Evolutionary conservation across 2,329 filamentous ascomycete genomes (phyloP).

Genomic region (Cercospora sesami): DNA sequence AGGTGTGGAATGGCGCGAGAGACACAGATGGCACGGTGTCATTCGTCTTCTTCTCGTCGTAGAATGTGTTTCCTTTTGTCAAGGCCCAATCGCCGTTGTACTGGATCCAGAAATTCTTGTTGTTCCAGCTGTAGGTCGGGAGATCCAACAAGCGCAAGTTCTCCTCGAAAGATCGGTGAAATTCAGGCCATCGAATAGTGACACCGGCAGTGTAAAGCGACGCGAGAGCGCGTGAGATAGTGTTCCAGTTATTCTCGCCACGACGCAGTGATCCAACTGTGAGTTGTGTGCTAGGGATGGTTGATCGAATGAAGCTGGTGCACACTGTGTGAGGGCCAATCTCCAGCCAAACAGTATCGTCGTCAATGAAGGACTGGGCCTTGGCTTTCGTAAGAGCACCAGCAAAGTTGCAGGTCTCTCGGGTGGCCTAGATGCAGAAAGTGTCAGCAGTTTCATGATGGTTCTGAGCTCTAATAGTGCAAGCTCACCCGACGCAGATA

Average conservation of each 20-base stretch:
- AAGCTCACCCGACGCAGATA: background rate
- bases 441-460: background rate
- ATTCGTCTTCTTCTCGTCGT: slow-evolving; percentile 9
- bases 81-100: slow-evolving; percentile 41
- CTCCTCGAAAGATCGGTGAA: slow-evolving; percentile 49
- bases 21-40: background rate
- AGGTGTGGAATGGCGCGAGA: slow-evolving; percentile 31
- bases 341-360: slow-evolving; percentile 45
- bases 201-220: slow-evolving; percentile 57
- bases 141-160: slow-evolving; percentile 51
- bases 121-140: slow-evolving; percentile 45
- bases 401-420: slow-evolving; percentile 46
- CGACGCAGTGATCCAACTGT: slow-evolving; percentile 19
- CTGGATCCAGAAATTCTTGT: slow-evolving; percentile 42
- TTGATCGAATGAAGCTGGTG: slow-evolving; percentile 18
- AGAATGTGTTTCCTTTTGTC: slow-evolving; percentile 22
- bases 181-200: slow-evolving; percentile 62
- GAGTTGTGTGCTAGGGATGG: slow-evolving; percentile 34
- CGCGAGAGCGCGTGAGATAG: slow-evolving; percentile 50
- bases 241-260: slow-evolving; percentile 46
- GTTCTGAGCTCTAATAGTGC: background rate
- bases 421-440: slow-evolving; percentile 17
- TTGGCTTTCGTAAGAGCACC: slow-evolving; percentile 28
- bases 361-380: slow-evolving; percentile 41
- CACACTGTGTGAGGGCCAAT: slow-evolving; percentile 52